Evolutionary conservation across 2,329 filamentous ascomycete genomes (phyloP).

Genomic region (Pseudocercospora fijiensis): DNA sequence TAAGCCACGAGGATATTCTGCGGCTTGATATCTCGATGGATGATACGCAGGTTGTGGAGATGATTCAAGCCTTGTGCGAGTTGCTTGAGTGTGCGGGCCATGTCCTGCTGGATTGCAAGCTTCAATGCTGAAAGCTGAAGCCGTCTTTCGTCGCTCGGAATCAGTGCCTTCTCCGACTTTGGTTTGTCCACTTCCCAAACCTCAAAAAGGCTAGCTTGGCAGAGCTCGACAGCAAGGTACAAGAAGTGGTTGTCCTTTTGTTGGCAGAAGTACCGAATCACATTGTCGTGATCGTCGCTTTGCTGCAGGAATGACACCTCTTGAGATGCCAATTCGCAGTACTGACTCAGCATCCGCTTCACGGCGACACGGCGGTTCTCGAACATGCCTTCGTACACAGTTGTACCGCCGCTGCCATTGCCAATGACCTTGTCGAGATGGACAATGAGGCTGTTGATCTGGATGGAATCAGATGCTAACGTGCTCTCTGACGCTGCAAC

Average conservation of each 20-base stretch:
- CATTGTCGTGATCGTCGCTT: constrained; percentile 93
- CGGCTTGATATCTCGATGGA: constrained; percentile 94
- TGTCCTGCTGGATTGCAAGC: constrained; percentile 68
- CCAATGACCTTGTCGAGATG: constrained; percentile 61
- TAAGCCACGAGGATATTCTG: constrained; percentile 89
- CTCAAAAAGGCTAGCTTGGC: constrained; percentile 88
- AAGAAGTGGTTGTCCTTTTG: constrained; percentile 85
- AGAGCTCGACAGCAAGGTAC: constrained; percentile 93
- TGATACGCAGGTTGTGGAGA: constrained; percentile 86
- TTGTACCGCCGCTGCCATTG: constrained; percentile 91
- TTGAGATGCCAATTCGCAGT: constrained; percentile 91
- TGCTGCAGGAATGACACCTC: constrained; percentile 88
- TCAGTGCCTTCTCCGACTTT: constrained; percentile 38
- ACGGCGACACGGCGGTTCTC: constrained; percentile 88
- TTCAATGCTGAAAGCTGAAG: constrained; percentile 59
- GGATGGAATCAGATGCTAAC: constrained; percentile 51
- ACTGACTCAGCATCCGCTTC: constrained; percentile 94
- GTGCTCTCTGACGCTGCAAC: constrained; percentile 44
- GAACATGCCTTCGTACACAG: constrained; percentile 92
- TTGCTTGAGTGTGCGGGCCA: constrained; percentile 79
- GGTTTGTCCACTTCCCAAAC: constrained; percentile 87
- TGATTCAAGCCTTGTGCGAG: constrained; percentile 87
- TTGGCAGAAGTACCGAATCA: constrained; percentile 94
- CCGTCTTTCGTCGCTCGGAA: constrained; percentile 31
- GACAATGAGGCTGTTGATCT: constrained; percentile 62